Evolutionary conservation across 805 yeast species (phyloP).

Genomic region (Debaryomyces castellii): DNA sequence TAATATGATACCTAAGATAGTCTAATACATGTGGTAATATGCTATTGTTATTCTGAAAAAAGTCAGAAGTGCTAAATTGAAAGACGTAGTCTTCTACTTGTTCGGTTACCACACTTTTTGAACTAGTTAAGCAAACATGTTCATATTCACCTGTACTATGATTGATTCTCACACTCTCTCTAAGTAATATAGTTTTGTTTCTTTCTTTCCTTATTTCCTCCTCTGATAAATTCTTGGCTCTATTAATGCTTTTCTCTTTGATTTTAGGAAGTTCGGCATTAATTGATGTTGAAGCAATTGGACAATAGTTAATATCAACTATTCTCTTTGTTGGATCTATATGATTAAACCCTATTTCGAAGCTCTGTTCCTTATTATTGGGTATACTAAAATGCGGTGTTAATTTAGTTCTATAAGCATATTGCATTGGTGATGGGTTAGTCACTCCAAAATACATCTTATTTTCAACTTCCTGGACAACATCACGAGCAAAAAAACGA

Average conservation of each 20-base stretch:
- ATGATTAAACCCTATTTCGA: slow-evolving; percentile 33
- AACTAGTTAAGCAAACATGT: slow-evolving; percentile 24
- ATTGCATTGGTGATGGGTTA: slow-evolving; percentile 36
- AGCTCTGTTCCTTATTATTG: slow-evolving; percentile 6
- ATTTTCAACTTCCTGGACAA: slow-evolving; percentile 7
- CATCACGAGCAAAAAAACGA: slow-evolving; percentile 29
- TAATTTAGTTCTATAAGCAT: slow-evolving; percentile 38
- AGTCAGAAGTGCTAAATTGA: slow-evolving; percentile 38
- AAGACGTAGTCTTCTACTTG: slow-evolving; percentile 33
- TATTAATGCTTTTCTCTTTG: slow-evolving; percentile 11
- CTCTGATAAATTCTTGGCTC: slow-evolving; percentile 1
- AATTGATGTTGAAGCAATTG: slow-evolving; percentile 33
- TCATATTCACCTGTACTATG: slow-evolving; percentile 28
- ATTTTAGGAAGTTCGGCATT: slow-evolving; percentile 22
- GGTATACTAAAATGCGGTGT: slow-evolving; percentile 37
- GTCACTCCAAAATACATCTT: slow-evolving; percentile 23
- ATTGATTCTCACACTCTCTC: slow-evolving; percentile 33
- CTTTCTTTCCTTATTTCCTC: not conserved
- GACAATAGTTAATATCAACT: slow-evolving; percentile 37
- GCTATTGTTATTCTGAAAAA: slow-evolving; percentile 40
- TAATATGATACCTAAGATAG: slow-evolving; percentile 23
- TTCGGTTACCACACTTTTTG: slow-evolving; percentile 31
- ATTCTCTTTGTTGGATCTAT: slow-evolving; percentile 18
- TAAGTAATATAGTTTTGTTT: slow-evolving; percentile 17
- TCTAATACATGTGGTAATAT: slow-evolving; percentile 37